phyloP scores from a whole-genome alignment of 805 yeast species.

The Naumovozyma castellii region DNA sequence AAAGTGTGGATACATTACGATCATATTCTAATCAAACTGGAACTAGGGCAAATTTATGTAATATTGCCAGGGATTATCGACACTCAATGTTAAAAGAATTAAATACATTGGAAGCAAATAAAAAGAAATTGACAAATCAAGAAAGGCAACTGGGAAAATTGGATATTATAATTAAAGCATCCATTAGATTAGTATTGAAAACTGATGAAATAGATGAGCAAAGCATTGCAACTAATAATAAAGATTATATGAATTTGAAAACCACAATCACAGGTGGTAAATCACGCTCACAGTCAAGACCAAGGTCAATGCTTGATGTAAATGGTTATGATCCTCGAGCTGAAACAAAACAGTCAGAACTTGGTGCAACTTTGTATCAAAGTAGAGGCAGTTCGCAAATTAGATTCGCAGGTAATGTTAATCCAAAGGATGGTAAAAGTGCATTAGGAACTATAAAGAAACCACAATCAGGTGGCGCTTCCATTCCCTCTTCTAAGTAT shows the following conservation, averaged over 20 bases:
- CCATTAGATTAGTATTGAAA: slow-evolving; percentile 16
- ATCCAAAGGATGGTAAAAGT: slow-evolving; percentile 16
- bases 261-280: slow-evolving; percentile 22
- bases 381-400: slow-evolving; percentile 5
- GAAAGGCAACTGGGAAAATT: slow-evolving; percentile 8
- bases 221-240: slow-evolving; percentile 5
- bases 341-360: not conserved
- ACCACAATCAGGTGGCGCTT: not conserved
- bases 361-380: too few species aligned
- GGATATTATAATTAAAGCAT: slow-evolving; percentile 16
- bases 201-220: slow-evolving; percentile 14
- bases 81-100: slow-evolving; percentile 9
- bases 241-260: slow-evolving; percentile 16
- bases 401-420: slow-evolving; percentile 20
- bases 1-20: not conserved
- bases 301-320: slow-evolving; percentile 21
- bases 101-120: slow-evolving; percentile 5
- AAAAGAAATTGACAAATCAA: not conserved
- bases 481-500: not conserved
- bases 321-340: not conserved
- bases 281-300: slow-evolving; percentile 5
- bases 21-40: slow-evolving; percentile 1
- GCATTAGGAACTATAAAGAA: slow-evolving; percentile 11
- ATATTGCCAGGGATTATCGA: slow-evolving; percentile 15
- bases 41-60: slow-evolving; percentile 10